These are phyloP conservation scores for Pecoramyces ruminantium DNA, from an alignment of 192 early-diverging fungal genomes.

Conservation along the genomic window DNA sequence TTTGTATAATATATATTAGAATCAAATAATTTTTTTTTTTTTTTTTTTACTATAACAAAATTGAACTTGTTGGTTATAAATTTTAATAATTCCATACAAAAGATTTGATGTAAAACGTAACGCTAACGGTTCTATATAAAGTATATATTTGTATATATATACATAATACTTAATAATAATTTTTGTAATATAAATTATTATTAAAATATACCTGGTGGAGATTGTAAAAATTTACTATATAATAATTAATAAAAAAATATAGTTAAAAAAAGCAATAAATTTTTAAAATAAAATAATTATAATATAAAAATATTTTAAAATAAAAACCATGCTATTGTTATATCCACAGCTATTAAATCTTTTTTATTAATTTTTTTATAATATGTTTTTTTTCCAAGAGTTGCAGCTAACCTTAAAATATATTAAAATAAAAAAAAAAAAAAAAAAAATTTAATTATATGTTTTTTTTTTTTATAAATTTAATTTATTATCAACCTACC, in stretches of 20 bases:
- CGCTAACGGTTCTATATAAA: not conserved
- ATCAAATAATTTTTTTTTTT: no score
- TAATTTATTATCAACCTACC: not conserved
- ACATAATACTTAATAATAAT: no score
- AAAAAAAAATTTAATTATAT: no score
- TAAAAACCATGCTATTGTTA: not conserved
- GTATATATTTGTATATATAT: no score
- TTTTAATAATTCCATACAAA: not conserved
- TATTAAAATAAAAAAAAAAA: no score
- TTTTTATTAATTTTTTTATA: not conserved
- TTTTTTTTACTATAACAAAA: not conserved
- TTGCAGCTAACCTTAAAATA: not conserved
- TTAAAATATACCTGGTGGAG: not conserved
- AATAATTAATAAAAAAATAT: not conserved
- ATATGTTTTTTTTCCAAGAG: not conserved
- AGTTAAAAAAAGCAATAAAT: no score
- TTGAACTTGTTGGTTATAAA: not conserved
- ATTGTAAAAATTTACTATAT: not conserved
- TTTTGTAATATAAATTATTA: no score
- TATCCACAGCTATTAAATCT: not conserved
- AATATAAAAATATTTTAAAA: no score
- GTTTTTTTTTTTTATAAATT: no score
- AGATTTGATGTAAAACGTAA: not conserved
- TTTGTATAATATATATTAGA: no score
- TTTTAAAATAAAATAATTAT: no score